Evolutionary conservation across 2,329 filamentous ascomycete species (phyloP), one percentile per base, ranked within the genome.

Genomic region (Cladosporium sp.): DNA sequence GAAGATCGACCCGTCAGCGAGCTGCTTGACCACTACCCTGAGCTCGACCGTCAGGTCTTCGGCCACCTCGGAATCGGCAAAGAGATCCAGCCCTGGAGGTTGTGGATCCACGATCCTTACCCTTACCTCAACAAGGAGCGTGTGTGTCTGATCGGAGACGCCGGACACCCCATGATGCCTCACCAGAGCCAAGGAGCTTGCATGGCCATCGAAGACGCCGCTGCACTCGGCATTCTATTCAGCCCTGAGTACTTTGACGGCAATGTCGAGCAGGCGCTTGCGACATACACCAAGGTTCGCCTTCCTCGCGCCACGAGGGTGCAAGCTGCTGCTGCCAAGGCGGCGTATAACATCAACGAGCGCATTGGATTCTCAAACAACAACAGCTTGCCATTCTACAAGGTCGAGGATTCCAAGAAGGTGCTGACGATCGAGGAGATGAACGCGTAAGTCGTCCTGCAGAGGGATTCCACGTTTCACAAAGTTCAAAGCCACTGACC

Each of bases 381-480:
- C 66, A 86, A 79, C 28, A 65, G 78, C 39, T 80, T 74, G 14
- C 70, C 78, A 0, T 80, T 78, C 0, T 88, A 88, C 72, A 84
- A 83, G 66, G 85, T 88, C 0, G 80, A 83, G 62, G 81, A 87
- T 54, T 79, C 84, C 64, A 81, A 76, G 63, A 78, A 82, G 49
- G 85, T 86, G 62, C 67, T 88, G 34, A 88, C 86, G 0, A 87
- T 88, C 51, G 84, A 87, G 62, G 85, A 88, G 69, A 88, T 88
- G 84, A 88, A 88, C 60, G 76, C 77, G 76, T 84, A 74, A 75
- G 80, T 77, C 15, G 80, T 77, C 28, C 15, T 38, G 14, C 37
- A 9, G 30, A 47, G 14, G 1, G 1, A 19, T 3, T 39, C 3
- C 8, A 12, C 51, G n/a, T 9, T 5, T 5, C 28, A 5, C 9